phyloP scores from a whole-genome alignment of 2,329 filamentous ascomycete species.

The Penicillium brasilianum region DNA sequence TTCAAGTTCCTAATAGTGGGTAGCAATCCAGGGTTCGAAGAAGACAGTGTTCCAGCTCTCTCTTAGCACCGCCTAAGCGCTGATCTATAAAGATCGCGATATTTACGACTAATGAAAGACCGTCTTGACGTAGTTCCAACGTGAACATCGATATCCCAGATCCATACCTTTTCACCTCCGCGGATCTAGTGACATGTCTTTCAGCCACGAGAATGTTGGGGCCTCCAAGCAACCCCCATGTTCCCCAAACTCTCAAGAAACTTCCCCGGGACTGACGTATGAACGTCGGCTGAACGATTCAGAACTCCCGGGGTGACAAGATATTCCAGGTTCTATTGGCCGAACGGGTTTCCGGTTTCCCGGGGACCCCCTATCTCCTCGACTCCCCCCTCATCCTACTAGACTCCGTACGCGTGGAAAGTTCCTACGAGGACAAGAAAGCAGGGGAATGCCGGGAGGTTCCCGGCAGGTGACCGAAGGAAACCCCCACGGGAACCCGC shows the following conservation, averaged over 20 bases:
- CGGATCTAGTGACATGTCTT: neutral
- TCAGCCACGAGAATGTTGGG: neutral
- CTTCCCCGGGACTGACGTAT: neutral
- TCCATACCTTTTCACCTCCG: neutral
- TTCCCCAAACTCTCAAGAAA: neutral
- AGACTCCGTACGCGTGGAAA: neutral
- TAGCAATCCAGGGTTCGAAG: neutral
- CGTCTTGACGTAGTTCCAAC: neutral
- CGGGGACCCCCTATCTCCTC: neutral
- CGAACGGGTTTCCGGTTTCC: neutral
- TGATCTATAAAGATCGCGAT: too few relatives aligned
- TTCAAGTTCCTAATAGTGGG: neutral
- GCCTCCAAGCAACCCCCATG: neutral
- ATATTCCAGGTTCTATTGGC: neutral
- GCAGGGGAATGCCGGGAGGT: neutral
- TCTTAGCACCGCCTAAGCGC: too few relatives aligned
- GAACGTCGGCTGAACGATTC: neutral
- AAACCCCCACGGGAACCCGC: constrained; percentile 15
- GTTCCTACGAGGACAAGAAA: neutral
- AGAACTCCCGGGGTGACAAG: neutral
- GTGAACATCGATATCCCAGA: too few relatives aligned
- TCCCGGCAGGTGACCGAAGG: constrained; percentile 12
- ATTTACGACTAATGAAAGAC: neutral
- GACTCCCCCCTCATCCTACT: neutral
- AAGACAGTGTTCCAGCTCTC: neutral